These are phyloP conservation scores for Clohesyomyces aquaticus DNA, from an alignment of 495 filamentous ascomycete genomes.

Conservation along the genomic window DNA sequence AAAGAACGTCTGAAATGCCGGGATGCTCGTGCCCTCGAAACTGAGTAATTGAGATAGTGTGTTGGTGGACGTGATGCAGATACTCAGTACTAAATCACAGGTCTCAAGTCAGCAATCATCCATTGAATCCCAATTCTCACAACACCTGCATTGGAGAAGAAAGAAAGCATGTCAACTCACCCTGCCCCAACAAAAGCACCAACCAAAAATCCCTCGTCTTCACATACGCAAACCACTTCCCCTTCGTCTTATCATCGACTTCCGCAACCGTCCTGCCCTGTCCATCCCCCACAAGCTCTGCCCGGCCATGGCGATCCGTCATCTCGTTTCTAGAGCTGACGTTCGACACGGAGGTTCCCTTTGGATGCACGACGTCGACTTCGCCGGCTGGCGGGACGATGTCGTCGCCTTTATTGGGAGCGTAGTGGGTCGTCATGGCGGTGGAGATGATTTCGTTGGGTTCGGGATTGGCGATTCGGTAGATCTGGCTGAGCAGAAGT, in stretches of 20 bases:
- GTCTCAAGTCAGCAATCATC: no score
- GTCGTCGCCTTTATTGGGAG: conserved; percentile 39
- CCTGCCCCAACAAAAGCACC: conserved; percentile 72
- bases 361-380: conserved; percentile 42
- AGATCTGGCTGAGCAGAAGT: background rate
- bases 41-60: conserved; percentile 82
- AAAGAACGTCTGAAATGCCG: conserved; percentile 96
- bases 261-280: conserved; percentile 48
- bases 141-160: no score
- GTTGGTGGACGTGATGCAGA: conserved; percentile 87
- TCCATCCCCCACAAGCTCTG: conserved; percentile 33
- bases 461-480: conserved; percentile 23
- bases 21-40: conserved; percentile 72
- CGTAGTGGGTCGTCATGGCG: no score
- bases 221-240: conserved; percentile 74
- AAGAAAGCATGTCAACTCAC: no score
- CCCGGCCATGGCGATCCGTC: conserved; percentile 33
- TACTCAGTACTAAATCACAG: conserved; percentile 76
- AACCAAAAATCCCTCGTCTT: conserved; percentile 85
- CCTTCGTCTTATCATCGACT: conserved; percentile 49
- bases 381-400: conserved; percentile 27
- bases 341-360: conserved; percentile 23
- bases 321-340: conserved; percentile 38
- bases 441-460: conserved; percentile 21
- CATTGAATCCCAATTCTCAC: no score